These are phyloP conservation scores for Colletotrichum sp. DNA, from an alignment of 2,329 filamentous ascomycete species.

Conservation along the genomic window DNA sequence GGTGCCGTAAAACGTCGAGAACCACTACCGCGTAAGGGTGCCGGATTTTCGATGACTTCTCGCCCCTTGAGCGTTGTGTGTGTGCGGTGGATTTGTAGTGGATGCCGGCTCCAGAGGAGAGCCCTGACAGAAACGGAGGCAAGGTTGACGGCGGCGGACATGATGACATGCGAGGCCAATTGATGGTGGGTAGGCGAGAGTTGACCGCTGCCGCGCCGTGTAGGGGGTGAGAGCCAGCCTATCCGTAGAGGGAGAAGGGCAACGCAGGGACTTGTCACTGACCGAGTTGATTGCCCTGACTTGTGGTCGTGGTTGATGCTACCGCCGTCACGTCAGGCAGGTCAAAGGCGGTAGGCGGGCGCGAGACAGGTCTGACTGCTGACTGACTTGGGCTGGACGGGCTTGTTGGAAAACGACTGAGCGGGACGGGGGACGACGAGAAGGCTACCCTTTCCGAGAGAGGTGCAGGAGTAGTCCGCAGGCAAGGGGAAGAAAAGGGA, in stretches of 20 bases:
- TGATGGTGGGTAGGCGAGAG: background rate
- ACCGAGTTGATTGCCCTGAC: background rate
- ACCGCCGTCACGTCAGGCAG: background rate
- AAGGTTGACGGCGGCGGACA: background rate
- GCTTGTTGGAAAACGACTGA: background rate
- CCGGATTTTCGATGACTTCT: background rate
- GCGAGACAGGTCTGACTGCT: background rate
- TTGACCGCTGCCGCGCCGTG: background rate
- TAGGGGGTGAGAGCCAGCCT: background rate
- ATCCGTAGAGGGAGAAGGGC: background rate
- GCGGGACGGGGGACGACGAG: background rate
- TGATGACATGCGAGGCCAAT: background rate
- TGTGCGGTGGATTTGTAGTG: background rate
- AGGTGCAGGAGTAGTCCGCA: background rate
- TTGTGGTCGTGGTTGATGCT: background rate
- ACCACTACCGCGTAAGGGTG: background rate
- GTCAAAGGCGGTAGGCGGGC: background rate
- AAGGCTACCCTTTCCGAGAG: background rate
- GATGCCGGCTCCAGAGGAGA: background rate
- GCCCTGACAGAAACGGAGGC: slow-evolving; percentile 3
- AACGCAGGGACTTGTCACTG: slow-evolving; percentile 3
- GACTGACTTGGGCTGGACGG: background rate
- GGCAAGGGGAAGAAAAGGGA: slow-evolving; percentile 2
- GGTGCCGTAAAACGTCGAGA: background rate
- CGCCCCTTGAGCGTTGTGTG: background rate